Evolutionary conservation across 257 asterid species (phyloP), one percentile per base, ranked within the genome.

Genomic region (Avicennia marina): DNA sequence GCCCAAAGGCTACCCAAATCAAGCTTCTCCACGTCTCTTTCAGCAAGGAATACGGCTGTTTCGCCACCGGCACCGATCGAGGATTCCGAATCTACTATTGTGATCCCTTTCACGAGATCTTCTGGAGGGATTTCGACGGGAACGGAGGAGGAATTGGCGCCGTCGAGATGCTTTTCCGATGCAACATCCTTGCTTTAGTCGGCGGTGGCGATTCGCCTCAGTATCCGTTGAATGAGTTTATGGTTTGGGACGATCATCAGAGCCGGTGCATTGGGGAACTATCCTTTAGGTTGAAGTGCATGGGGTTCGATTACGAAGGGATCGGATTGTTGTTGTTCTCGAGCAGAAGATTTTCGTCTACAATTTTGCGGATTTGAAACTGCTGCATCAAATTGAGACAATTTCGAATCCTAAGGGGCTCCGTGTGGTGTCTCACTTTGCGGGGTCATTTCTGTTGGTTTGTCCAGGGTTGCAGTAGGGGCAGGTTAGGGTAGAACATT

Each of bases 401-500:
- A 83, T 76, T 40, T 68, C 70, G 45, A 90, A 90, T 45, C 90
- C 94, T 0, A 84, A 83, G 72, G 98, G 98, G 22, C 76, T 90
- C 41, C 87, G 98, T 41, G 89, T 78, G 42, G 87, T 90, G 47
- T 87, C 98, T 0, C 90, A 90, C 57, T 78, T 68, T 38, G 77
- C 88, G 0, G 94, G 90, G 44, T 64, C 90, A 3, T 78, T 78
- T 67, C 95, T 84, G 11, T 67, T 90, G 77, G 95, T 83, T 56
- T 87, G 94, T 31, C 98, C 90, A 0, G 98, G 95, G 42, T 48
- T 79, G 70, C 94, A 75, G 51, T 87, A 78, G 79, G 98, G 95
- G 39, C 97, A 82, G 75, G 90, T 86, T 44, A 80, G 95, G 66
- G 88, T 86, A 64, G 97, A 90, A 64, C 93, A 90, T 77, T 86